Base-by-base conservation (phyloP, 2,329 filamentous ascomycete species). In the Aurifilum marmelostoma region DNA sequence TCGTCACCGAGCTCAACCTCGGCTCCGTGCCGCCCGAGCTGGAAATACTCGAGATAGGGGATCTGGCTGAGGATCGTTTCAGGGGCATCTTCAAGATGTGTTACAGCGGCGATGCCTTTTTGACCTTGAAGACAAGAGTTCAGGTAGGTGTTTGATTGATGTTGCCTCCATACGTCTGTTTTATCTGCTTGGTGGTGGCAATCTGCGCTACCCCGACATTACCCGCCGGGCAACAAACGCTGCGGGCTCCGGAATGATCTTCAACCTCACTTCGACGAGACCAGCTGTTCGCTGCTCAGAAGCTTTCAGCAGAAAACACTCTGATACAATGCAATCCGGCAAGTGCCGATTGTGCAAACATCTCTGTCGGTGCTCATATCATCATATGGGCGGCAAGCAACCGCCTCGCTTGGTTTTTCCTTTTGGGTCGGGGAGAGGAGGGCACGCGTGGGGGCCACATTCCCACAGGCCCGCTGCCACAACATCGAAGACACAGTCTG, bases 31-130 rank as follows among this genome's bases (percentile, higher is more conserved):
- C 96, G 61, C 96, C 96, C 14, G 93, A 98, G 77, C 83, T 99
- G 76, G 96, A 99, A 82, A 98, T 99, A 73, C 83, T 99, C 73
- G 96, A 99, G 84, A 97, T 99, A 80, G 96, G 96, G 69, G 96
- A 99, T 80, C 84, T 99, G 78, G 96, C 96, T 66, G 96, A 98
- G 82, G 96, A 99, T 83, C 87, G 95, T 66, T 99, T 99, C 80
- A 88, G 96, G 69, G 96, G 96, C 78, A 98, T 99, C 75, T 99
- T 99, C 86, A 98, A 98, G 81, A 98, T 99, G 95, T 95, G 92
- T 79, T 99, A 99, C 79, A 89, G 92, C 1, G 96, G 96, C 73
- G 95, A 99, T 82, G 95, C 96, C 39, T 98, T 94, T 78, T 82
- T 99, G 81, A 98, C 96, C 34, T 85, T 99, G 72, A 96, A 96